Evolutionary conservation across 257 asterid genomes (phyloP).

Genomic region (Solanum boliviense): DNA sequence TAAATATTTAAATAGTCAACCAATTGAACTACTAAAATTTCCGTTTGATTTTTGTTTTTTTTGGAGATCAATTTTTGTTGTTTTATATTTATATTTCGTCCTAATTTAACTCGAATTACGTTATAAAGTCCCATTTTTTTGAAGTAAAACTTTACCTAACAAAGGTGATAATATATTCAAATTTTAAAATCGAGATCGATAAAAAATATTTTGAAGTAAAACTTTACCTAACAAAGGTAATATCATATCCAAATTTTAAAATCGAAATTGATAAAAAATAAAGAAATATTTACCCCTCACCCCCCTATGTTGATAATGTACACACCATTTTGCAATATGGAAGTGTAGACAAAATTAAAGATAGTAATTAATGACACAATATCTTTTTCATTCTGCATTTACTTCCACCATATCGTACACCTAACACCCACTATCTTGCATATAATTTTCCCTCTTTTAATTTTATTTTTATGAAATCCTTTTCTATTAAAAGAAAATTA

Average conservation of each 20-base stretch:
- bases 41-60: too few species aligned
- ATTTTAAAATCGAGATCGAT: too few species aligned
- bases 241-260: neutral
- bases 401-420: neutral
- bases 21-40: too few species aligned
- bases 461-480: neutral
- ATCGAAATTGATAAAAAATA: rapidly evolving
- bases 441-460: neutral
- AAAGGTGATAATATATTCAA: too few species aligned
- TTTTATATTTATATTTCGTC: too few species aligned
- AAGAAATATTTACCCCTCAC: neutral
- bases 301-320: neutral
- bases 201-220: too few species aligned
- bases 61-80: too few species aligned
- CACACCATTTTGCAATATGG: neutral
- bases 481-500: neutral
- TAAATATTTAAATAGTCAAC: too few species aligned
- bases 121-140: too few species aligned
- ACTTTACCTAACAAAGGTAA: neutral
- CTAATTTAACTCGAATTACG: too few species aligned
- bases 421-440: neutral
- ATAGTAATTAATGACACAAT: neutral
- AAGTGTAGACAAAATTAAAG: neutral
- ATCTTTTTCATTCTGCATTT: neutral
- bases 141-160: too few species aligned